Evolutionary conservation across 345 rosid species (phyloP), one percentile per base, ranked within the genome.

Genomic region (Citrus maxima): DNA sequence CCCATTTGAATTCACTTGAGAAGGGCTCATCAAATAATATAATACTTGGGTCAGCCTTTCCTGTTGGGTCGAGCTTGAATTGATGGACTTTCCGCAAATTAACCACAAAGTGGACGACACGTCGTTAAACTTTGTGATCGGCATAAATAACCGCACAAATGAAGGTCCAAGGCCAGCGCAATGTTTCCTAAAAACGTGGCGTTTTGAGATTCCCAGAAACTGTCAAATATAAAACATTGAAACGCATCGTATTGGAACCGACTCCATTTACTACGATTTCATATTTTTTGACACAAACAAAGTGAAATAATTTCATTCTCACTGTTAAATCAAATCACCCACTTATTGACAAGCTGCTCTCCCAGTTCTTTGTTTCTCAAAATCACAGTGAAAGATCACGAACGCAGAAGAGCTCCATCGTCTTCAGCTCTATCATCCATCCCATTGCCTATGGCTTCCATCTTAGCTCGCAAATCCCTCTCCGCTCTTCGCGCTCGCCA

Each of bases 401-500:
- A 21, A 63, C 34, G 72, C 65, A 51, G 64, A 55, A 66, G 72
- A n/a, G n/a, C 51, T 6, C 35, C 51, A 14, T 30, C 49, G 63
- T 65, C 72, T 76, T 76, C 72, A 64, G 78, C 78, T 67, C 35
- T 35, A 30, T 56, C 34, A 72, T 30, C 69, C 74, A 6, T 28
- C 51, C 14, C 51, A 42, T 42, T 56, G 74, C 60, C 81, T 78
- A 91, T 93, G 91, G 95, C 93, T 81, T 88, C 90, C 66, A 87
- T 93, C 75, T 79, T 95, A 62, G 98, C 93, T 89, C 97, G 98
- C 84, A 92, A 88, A 88, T 92, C 98, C 34, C 79, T 93, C 84
- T 82, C 73, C 37, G 87, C 90, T 74, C 82, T 92, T 79, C 89
- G 91, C 9, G 88, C 91, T 77, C 89, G 97, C 67, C 89, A 89